Percentiles rank a stretch among this genome's conserved stretches.
Evolutionary conservation across 805 yeast genomes (phyloP).

Genomic region (Diddensiella santjacobensis): DNA sequence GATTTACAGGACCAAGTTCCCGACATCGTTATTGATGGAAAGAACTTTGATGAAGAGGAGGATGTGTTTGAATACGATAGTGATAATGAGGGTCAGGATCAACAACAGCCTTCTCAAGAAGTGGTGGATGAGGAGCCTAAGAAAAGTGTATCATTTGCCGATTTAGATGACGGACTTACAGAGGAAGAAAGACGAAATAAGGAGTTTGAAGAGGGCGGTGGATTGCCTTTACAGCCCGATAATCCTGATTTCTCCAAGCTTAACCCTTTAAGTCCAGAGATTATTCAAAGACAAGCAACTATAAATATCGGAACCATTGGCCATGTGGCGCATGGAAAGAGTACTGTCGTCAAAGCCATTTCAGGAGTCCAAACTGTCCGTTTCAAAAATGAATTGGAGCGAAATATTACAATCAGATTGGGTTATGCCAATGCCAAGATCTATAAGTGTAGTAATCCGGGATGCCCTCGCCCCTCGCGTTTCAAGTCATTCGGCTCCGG

Average conservation of each 20-base stretch:
- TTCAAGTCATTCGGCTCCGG: constrained; percentile 92
- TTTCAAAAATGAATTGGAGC: constrained; percentile 97
- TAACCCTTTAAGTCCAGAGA: constrained; percentile 90
- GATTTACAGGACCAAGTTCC: constrained; percentile 85
- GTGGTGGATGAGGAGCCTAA: constrained; percentile 31
- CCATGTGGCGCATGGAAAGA: constrained; percentile 94
- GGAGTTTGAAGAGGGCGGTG: constrained; percentile 98
- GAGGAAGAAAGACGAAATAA: constrained; percentile 73
- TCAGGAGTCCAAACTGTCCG: constrained; percentile 99
- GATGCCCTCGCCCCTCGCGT: constrained; percentile 90
- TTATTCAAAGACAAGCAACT: constrained; percentile 94
- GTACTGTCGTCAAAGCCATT: constrained; percentile 91
- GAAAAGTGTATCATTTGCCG: constrained; percentile 82
- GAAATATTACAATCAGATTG: constrained; percentile 96
- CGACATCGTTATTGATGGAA: constrained; percentile 72
- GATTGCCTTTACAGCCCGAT: constrained; percentile 93
- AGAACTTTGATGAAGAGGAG: constrained; percentile 43
- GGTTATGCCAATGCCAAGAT: constrained; percentile 99
- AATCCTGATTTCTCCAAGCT: constrained; percentile 76
- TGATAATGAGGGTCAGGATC: constrained; percentile 35
- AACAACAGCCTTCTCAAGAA: constrained; percentile 20
- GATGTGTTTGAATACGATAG: constrained; percentile 46
- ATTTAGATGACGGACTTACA: constrained; percentile 48
- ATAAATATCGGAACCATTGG: constrained; percentile 97
- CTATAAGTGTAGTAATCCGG: constrained; percentile 82